Conservation (phyloP, 371 early-diverging fungal genomes). For the Mortierella sp. region DNA sequence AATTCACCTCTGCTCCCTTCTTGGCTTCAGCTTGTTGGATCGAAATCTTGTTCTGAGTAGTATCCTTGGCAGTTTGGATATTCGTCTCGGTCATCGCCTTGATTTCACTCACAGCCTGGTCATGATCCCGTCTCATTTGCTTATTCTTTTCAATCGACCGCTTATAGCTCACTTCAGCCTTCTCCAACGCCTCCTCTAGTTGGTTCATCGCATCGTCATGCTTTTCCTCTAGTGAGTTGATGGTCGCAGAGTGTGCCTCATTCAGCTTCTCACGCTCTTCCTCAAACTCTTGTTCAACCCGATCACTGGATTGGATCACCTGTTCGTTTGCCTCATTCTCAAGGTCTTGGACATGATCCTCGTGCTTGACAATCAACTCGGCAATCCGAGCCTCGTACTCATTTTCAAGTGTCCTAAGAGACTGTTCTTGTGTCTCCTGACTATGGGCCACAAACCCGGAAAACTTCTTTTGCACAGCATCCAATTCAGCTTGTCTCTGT, state of each 20-base stretch:
- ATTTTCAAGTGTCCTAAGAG: constrained; percentile 22
- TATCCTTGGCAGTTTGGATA: constrained; percentile 1
- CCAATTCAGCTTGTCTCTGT: constrained; percentile 31
- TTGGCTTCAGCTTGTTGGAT: constrained; percentile 9
- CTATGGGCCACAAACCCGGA: constrained; percentile 29
- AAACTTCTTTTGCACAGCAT: constrained; percentile 28
- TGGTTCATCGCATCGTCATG: constrained; percentile 15
- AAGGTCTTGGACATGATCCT: constrained; percentile 38
- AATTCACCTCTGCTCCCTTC: constrained; percentile 15
- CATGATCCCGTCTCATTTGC: constrained; percentile 7
- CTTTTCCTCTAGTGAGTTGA: neutral
- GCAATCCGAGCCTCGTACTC: constrained; percentile 42
- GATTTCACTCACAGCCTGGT: neutral
- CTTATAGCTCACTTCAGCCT: constrained; percentile 23
- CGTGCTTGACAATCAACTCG: constrained; percentile 48
- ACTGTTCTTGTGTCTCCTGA: constrained; percentile 26
- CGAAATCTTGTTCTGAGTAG: constrained; percentile 10
- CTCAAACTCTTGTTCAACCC: constrained; percentile 44
- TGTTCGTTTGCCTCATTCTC: constrained; percentile 46
- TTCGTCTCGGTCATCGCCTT: neutral
- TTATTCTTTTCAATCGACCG: constrained; percentile 10
- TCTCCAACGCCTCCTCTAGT: constrained; percentile 26
- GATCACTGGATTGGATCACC: constrained; percentile 30
- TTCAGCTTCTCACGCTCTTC: constrained; percentile 22
- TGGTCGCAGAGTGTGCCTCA: constrained; percentile 15